These are phyloP conservation scores for Xerocomus amazonicus DNA, from an alignment of 1,284 basidiomycete genomes.

Conservation along the genomic window DNA sequence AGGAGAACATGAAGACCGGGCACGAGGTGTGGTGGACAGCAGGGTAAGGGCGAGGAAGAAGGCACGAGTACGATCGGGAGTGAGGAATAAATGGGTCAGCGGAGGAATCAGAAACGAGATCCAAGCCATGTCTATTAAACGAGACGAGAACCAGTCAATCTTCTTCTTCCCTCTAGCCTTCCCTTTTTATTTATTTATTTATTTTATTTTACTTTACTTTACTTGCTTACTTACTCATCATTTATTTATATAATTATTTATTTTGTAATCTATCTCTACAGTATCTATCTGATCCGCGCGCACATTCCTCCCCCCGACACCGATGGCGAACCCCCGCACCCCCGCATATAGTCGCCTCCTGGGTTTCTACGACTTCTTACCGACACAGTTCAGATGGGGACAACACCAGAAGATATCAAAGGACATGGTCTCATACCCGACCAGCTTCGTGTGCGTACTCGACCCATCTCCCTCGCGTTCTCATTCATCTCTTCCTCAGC, in stretches of 20 bases:
- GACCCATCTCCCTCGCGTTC: constrained; percentile 7
- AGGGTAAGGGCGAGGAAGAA: constrained; percentile 36
- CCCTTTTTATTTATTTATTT: constrained; percentile 2
- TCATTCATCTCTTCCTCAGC: constrained; percentile 40
- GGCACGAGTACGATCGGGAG: constrained; percentile 33
- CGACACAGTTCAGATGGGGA: too few relatives aligned
- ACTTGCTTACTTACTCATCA: background rate
- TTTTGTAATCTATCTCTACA: background rate
- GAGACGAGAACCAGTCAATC: constrained; percentile 5
- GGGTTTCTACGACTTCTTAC: constrained; percentile 77
- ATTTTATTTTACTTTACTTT: background rate
- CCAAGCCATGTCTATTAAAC: constrained; percentile 3
- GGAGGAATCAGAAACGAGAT: constrained; percentile 28
- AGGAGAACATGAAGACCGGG: constrained; percentile 46
- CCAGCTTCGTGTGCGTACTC: constrained; percentile 73
- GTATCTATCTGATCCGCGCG: background rate
- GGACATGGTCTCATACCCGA: constrained; percentile 82
- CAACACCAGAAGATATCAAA: constrained; percentile 54
- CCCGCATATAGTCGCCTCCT: constrained; percentile 50
- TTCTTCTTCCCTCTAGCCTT: background rate
- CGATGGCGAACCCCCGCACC: constrained; percentile 29
- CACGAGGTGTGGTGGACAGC: constrained; percentile 45
- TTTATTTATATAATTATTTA: constrained; percentile 4
- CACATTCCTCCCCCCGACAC: background rate
- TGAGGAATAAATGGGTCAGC: constrained; percentile 31